Base-by-base conservation (phyloP, 2,329 filamentous ascomycete species). In the Sphaceloma murrayae region DNA sequence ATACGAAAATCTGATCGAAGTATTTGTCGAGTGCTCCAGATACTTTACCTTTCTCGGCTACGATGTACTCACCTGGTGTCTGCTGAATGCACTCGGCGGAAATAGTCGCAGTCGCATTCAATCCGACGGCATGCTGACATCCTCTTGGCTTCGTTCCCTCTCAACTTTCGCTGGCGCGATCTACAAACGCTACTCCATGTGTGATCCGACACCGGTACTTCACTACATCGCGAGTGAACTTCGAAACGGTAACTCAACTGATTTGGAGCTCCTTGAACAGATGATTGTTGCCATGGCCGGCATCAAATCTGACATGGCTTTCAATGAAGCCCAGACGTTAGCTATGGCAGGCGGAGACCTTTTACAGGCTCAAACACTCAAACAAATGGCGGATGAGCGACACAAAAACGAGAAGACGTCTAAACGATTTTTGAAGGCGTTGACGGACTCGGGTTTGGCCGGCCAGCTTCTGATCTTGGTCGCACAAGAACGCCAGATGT, bases 21-120 rank as follows among this genome's bases (percentile, higher is more conserved):
- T 86, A 4, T 85, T 98, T 49, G 88, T 96, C 10, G 87, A 95
- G 59, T 95, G 88, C 57, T 87, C 85, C 29, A 82, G 85, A 55
- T 95, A 95, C 60, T 95, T 96, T 54, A 94, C 89, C 1, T 80
- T 85, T 45, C 68, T 98, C 27, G 89, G 85, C 0, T 94, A 94
- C 59, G 91, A 98, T 61, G 85, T 94, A 22, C 70, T 98, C 33
- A 84, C 86, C 3, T 98, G 89, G 87, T 85, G 86, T 14, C 69
- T 98, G 33, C 77, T 98, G 63, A 93, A 79, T 56, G 72, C 75
- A 7, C 68, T 82, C 48, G 71, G 74, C 21, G 73, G 72, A 33
- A 69, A 72, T 31, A 73, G 72, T 27, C 68, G 76, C 51, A 70
- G 70, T 34, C 69, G 75, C 40, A 69, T 77, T 22, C 77, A 81